phyloP scores from a whole-genome alignment of 2,329 filamentous ascomycete genomes.

The Colletotrichum lentis region DNA sequence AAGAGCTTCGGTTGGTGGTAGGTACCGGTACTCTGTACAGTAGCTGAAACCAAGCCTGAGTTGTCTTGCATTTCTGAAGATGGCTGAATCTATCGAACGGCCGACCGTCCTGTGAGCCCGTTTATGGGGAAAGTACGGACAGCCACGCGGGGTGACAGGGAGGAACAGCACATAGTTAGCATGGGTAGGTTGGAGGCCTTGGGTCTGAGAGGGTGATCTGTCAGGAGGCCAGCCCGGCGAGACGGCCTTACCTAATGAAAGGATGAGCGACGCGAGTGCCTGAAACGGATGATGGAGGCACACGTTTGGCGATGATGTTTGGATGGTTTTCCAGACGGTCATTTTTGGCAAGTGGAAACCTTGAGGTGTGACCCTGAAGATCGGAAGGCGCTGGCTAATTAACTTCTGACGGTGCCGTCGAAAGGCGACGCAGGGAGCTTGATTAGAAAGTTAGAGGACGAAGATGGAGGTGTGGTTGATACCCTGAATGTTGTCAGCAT shows the following conservation, averaged over 20 bases:
- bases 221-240: constrained; percentile 12
- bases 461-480: background rate
- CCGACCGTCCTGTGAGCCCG: constrained; percentile 6
- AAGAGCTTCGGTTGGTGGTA: background rate
- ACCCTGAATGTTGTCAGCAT: background rate
- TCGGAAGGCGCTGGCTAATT: constrained; percentile 3
- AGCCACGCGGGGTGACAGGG: constrained; percentile 6
- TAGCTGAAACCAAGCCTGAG: background rate
- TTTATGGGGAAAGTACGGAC: constrained; percentile 22
- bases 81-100: background rate
- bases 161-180: background rate
- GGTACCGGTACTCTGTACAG: background rate
- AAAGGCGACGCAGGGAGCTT: background rate
- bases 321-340: constrained; percentile 15
- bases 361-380: constrained; percentile 28
- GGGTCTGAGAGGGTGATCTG: constrained; percentile 9
- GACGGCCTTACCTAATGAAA: constrained; percentile 25
- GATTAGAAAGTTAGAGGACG: background rate
- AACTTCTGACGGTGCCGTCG: background rate
- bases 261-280: constrained; percentile 26
- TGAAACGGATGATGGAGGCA: constrained; percentile 27
- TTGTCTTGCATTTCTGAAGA: constrained; percentile 21
- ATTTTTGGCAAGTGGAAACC: constrained; percentile 22
- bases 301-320: constrained; percentile 20
- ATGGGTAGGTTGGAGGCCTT: constrained; percentile 3